These are phyloP conservation scores for Amanita fuliginea DNA, from an alignment of 768 basidiomycete species.

Conservation along the genomic window DNA sequence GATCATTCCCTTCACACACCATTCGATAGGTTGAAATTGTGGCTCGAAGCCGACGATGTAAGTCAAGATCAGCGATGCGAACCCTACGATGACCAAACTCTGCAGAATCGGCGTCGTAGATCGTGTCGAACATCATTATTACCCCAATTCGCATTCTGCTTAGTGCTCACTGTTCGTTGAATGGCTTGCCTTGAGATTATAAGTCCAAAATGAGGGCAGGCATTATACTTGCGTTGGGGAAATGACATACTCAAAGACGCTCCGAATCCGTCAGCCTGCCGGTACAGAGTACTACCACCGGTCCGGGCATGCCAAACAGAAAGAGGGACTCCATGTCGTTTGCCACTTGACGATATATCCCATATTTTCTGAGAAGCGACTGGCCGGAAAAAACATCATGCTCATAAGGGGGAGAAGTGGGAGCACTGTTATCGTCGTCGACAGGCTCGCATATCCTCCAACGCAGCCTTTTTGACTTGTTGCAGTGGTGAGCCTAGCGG, in stretches of 20 bases:
- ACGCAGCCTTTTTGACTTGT: background rate
- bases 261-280: constrained; percentile 59
- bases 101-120: constrained; percentile 49
- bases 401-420: constrained; percentile 1
- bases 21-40: background rate
- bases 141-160: constrained; percentile 34
- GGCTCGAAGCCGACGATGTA: background rate
- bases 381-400: background rate
- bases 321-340: constrained; percentile 47
- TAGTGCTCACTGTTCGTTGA: background rate
- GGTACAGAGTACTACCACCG: constrained; percentile 42
- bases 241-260: constrained; percentile 42
- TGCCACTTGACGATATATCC: constrained; percentile 33
- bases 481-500: constrained; percentile 23
- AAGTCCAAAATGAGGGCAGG: constrained; percentile 45
- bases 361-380: background rate
- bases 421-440: background rate
- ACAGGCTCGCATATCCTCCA: constrained; percentile 15
- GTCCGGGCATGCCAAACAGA: constrained; percentile 46
- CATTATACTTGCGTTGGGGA: background rate
- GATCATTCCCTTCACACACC: too few species aligned
- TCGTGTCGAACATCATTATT: constrained; percentile 57
- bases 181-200: constrained; percentile 48
- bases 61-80: background rate
- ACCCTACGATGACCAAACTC: too few species aligned